Percentiles rank a stretch among this genome's conserved stretches.
Evolutionary conservation across 305 asterid species (phyloP).

Genomic region (Ilex paraguariensis): DNA sequence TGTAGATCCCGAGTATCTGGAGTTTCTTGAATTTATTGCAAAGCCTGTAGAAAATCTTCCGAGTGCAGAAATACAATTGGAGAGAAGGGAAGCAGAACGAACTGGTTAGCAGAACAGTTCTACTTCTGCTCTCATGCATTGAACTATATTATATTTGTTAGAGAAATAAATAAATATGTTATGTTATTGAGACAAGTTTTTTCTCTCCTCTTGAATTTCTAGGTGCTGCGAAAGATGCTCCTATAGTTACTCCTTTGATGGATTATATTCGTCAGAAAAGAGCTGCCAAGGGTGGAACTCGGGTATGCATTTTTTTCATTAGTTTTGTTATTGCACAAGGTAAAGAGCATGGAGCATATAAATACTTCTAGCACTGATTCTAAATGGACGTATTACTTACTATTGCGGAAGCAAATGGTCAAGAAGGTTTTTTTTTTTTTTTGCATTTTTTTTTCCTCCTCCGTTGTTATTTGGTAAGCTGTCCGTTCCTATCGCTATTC

Average conservation of each 20-base stretch:
- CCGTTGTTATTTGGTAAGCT: too few species aligned
- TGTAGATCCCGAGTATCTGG: conserved; percentile 93
- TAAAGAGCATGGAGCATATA: too few species aligned
- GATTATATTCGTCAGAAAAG: conserved; percentile 87
- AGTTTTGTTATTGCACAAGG: neutral
- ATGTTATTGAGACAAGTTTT: conserved; percentile 5
- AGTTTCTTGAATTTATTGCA: conserved; percentile 84
- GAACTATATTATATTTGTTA: neutral
- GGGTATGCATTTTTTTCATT: conserved; percentile 45
- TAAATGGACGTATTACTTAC: too few species aligned
- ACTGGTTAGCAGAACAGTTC: conserved; percentile 47
- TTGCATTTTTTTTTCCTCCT: too few species aligned
- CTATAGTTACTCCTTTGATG: conserved; percentile 83
- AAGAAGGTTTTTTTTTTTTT: too few species aligned
- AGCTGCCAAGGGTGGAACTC: conserved; percentile 83
- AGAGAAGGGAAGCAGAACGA: conserved; percentile 89
- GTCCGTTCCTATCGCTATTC: too few species aligned
- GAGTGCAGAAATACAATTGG: conserved; percentile 95
- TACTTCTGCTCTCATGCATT: neutral
- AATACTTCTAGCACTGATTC: too few species aligned
- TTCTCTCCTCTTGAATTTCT: conserved; percentile 14
- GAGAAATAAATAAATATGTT: neutral
- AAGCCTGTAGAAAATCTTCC: conserved; percentile 95
- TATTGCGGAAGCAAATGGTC: too few species aligned
- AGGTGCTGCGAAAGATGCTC: conserved; percentile 80